phyloP scores from a whole-genome alignment of 495 filamentous ascomycete genomes.

The Pseudevernia furfuracea region DNA sequence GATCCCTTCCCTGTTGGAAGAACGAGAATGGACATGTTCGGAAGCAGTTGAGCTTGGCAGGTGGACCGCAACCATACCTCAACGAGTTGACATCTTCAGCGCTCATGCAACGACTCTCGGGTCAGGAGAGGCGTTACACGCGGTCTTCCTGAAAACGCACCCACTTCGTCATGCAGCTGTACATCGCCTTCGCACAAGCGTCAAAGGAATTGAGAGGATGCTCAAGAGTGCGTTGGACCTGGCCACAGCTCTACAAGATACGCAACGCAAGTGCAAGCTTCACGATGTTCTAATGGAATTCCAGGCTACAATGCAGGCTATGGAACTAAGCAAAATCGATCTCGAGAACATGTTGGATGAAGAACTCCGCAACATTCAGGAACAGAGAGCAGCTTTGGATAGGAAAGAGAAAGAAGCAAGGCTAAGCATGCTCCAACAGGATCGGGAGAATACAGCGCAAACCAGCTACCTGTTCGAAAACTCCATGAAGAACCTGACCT shows the following conservation, averaged over 20 bases:
- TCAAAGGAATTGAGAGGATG: slow-evolving; percentile 1
- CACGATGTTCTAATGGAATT: neutral
- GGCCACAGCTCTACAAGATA: neutral
- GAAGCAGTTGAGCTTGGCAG: neutral
- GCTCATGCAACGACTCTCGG: neutral
- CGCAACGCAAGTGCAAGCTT: neutral
- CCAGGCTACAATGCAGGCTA: neutral
- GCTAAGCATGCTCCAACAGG: neutral
- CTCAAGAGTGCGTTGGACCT: neutral
- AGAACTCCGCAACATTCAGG: neutral
- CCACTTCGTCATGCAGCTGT: slow-evolving; percentile 4
- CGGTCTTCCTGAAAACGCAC: neutral
- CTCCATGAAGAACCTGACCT: neutral
- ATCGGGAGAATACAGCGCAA: neutral
- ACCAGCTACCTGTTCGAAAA: neutral
- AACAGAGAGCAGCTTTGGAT: neutral
- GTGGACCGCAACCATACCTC: neutral
- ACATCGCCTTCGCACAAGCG: neutral
- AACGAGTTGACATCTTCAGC: too few species aligned
- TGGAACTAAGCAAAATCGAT: neutral
- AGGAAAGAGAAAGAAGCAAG: neutral
- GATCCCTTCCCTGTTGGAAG: neutral
- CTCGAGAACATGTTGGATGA: neutral
- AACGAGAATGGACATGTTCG: neutral
- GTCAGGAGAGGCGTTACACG: neutral